These are phyloP conservation scores for Kazachstania psychrophila DNA, from an alignment of 805 yeast species.

Conservation along the genomic window DNA sequence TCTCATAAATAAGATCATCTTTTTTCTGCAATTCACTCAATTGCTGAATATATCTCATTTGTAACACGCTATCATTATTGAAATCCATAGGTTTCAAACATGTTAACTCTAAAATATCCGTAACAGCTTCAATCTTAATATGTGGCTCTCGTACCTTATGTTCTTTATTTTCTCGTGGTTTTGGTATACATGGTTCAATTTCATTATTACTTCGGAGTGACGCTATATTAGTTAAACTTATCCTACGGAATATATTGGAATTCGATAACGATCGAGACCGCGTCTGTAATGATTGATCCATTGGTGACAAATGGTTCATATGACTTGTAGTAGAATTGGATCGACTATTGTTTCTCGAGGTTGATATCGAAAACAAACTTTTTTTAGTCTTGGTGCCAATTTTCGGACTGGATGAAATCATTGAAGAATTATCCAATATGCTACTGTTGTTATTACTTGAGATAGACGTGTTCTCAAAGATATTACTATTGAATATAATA, in stretches of 20 bases:
- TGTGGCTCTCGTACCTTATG: too few species aligned
- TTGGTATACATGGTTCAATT: too few species aligned
- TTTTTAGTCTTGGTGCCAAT: too few species aligned
- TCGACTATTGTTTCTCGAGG: too few species aligned
- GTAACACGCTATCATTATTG: not conserved
- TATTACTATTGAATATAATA: too few species aligned
- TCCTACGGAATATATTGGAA: not conserved
- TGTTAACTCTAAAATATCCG: not conserved
- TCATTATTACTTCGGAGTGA: too few species aligned
- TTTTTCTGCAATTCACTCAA: constrained; percentile 15
- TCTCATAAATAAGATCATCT: constrained; percentile 12
- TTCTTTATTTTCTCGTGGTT: too few species aligned
- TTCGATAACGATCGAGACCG: constrained; percentile 1
- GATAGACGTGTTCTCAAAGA: too few species aligned
- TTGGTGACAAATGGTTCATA: not conserved
- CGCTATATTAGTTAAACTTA: not conserved
- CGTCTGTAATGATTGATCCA: not conserved
- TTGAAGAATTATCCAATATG: not conserved
- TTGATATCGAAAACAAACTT: too few species aligned
- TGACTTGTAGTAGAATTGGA: too few species aligned
- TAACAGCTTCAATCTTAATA: not conserved
- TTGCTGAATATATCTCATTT: not conserved
- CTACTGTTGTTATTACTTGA: not conserved
- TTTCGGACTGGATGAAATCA: not conserved
- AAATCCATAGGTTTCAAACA: not conserved